These are phyloP conservation scores for Globisporangium sylvaticum DNA, from an alignment of 352 stramenopile genomes.

Conservation along the genomic window DNA sequence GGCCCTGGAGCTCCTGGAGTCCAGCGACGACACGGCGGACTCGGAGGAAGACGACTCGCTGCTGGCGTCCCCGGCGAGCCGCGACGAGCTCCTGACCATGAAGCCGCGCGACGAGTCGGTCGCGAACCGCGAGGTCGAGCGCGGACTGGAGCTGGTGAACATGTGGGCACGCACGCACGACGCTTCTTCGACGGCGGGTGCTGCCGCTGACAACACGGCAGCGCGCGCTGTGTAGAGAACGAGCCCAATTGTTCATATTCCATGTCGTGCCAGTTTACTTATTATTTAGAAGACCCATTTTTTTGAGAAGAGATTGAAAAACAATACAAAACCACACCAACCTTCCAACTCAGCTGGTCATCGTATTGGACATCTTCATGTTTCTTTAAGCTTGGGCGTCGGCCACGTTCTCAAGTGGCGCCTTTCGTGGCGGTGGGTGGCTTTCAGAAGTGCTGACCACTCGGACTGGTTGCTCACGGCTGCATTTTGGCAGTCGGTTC, in stretches of 20 bases:
- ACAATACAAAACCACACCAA: not conserved
- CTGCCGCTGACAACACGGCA: not conserved
- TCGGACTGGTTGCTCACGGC: too few relatives aligned
- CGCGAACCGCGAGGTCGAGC: conserved; percentile 41
- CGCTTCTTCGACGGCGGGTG: not conserved
- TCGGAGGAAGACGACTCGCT: conserved; percentile 48
- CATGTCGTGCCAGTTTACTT: not conserved
- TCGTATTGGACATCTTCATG: not conserved
- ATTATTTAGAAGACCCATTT: conserved; percentile 6
- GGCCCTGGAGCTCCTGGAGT: conserved; percentile 52
- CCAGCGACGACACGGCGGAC: conserved; percentile 58
- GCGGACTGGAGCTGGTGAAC: conserved; percentile 67
- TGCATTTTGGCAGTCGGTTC: too few relatives aligned
- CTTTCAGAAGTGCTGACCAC: not conserved
- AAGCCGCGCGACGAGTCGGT: conserved; percentile 29
- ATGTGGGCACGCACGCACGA: conserved; percentile 34
- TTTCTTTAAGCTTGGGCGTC: not conserved
- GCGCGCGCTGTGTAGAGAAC: conserved; percentile 7
- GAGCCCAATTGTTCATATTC: not conserved
- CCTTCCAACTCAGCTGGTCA: not conserved
- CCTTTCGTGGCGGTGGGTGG: not conserved
- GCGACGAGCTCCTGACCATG: conserved; percentile 26
- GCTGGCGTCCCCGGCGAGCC: conserved; percentile 11
- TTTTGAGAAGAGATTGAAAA: not conserved
- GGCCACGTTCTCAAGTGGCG: not conserved